Percentiles rank a stretch among this genome's conserved stretches.
phyloP scores from a whole-genome alignment of 164 flowering plant genomes.

The Magnolia kwangsiensis region DNA sequence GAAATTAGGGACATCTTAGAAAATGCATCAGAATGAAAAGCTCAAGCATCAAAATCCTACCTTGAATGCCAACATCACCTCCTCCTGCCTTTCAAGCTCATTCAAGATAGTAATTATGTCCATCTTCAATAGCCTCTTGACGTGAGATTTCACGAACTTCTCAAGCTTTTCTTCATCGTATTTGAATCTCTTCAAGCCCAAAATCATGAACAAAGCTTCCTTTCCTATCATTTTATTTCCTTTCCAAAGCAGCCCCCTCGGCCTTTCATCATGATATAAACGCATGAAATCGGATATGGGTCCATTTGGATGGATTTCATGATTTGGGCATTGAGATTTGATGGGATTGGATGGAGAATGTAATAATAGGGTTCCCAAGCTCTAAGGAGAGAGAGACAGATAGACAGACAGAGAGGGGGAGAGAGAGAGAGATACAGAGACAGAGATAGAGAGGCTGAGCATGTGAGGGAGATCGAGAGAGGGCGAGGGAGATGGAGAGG shows the following conservation, averaged over 20 bases:
- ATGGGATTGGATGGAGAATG: not conserved
- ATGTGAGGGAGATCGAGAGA: too few species aligned
- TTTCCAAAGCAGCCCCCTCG: constrained; percentile 88
- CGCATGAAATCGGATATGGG: constrained; percentile 4
- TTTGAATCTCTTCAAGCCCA: constrained; percentile 73
- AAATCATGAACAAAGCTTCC: constrained; percentile 75
- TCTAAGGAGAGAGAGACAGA: too few species aligned
- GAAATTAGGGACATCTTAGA: too few species aligned
- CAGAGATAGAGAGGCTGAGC: too few species aligned
- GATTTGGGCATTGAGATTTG: not conserved
- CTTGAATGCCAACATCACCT: constrained; percentile 64
- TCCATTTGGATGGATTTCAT: not conserved
- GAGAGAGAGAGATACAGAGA: too few species aligned
- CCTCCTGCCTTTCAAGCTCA: constrained; percentile 87
- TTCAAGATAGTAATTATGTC: constrained; percentile 72
- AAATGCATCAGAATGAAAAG: too few species aligned
- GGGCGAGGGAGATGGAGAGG: too few species aligned
- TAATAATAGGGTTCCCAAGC: too few species aligned
- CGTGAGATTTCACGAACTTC: constrained; percentile 68
- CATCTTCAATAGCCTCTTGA: constrained; percentile 73
- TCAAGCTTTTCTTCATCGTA: constrained; percentile 65
- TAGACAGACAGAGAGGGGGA: too few species aligned
- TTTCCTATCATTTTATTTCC: constrained; percentile 83
- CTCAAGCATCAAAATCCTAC: too few species aligned
- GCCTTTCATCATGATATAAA: constrained; percentile 77